phyloP scores from a whole-genome alignment of 2,329 filamentous ascomycete species.

The Dactylellina drechsleri region DNA sequence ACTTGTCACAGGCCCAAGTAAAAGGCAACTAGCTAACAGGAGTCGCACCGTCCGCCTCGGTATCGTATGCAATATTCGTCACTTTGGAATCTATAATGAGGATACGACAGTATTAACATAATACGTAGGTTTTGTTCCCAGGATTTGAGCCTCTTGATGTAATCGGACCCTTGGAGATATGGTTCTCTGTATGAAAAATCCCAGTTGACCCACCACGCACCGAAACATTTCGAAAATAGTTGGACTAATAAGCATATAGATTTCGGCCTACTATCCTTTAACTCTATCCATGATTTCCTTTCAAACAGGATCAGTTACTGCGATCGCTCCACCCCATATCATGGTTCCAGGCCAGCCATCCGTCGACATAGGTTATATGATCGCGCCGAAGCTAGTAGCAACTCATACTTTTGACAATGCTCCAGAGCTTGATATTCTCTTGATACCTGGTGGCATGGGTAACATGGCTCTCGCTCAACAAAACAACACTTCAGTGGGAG shows the following conservation, averaged over 20 bases:
- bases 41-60: constrained; percentile 13
- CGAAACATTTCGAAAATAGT: neutral
- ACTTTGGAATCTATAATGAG: neutral
- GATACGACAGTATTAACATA: neutral
- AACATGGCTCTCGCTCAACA: constrained; percentile 59
- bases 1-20: constrained; percentile 8
- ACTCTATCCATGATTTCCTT: constrained; percentile 63
- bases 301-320: constrained; percentile 62
- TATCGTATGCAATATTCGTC: constrained; percentile 6
- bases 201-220: neutral
- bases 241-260: constrained; percentile 63
- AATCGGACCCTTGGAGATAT: constrained; percentile 65
- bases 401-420: constrained; percentile 56
- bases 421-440: constrained; percentile 68
- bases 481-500: constrained; percentile 6
- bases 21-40: constrained; percentile 22
- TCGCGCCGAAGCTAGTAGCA: constrained; percentile 22
- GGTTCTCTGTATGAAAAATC: constrained; percentile 56
- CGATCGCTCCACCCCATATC: constrained; percentile 50
- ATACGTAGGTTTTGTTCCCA: constrained; percentile 61
- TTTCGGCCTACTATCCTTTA: constrained; percentile 61
- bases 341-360: constrained; percentile 25
- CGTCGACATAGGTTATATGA: constrained; percentile 44
- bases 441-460: constrained; percentile 73
- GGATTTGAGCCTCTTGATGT: constrained; percentile 64